Evolutionary conservation across 2,329 filamentous ascomycete species (phyloP).

Genomic region (Aureobasidium sp.): DNA sequence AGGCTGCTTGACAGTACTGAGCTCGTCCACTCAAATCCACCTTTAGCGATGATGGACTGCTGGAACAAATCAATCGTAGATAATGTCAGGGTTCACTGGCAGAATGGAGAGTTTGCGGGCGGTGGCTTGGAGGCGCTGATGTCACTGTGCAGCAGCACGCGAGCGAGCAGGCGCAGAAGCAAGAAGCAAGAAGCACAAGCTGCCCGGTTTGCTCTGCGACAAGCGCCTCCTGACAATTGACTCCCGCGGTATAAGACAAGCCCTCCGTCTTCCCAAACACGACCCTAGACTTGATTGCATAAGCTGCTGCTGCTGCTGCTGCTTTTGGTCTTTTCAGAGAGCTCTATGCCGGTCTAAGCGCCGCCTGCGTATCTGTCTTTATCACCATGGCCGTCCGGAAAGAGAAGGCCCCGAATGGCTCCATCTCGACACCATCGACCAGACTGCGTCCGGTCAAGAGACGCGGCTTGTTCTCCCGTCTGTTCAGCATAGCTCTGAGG

Average conservation of each 20-base stretch:
- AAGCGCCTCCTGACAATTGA: not conserved
- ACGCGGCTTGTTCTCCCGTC: conserved; percentile 16
- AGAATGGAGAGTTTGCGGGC: not conserved
- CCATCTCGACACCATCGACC: not conserved
- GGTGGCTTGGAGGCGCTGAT: not conserved
- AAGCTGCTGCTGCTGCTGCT: not conserved
- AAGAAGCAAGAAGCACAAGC: conserved; percentile 10
- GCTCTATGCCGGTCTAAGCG: conserved; percentile 3
- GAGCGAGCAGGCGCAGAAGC: not conserved
- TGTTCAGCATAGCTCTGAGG: conserved; percentile 16
- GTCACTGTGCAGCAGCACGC: not conserved
- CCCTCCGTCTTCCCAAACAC: not conserved
- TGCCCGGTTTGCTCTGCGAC: conserved; percentile 2
- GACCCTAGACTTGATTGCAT: too few species aligned
- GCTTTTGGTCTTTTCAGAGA: not conserved
- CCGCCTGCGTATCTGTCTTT: not conserved
- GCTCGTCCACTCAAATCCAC: too few species aligned
- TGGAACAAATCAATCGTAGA: not conserved
- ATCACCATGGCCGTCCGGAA: conserved; percentile 17
- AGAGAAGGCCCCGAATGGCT: conserved; percentile 17
- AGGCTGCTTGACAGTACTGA: too few species aligned
- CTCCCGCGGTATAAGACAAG: not conserved
- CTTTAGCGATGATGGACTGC: too few species aligned
- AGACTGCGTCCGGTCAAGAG: conserved; percentile 7
- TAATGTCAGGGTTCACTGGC: not conserved